Base-by-base conservation (phyloP, 2,329 filamentous ascomycete genomes). In the Alternaria rosae region DNA sequence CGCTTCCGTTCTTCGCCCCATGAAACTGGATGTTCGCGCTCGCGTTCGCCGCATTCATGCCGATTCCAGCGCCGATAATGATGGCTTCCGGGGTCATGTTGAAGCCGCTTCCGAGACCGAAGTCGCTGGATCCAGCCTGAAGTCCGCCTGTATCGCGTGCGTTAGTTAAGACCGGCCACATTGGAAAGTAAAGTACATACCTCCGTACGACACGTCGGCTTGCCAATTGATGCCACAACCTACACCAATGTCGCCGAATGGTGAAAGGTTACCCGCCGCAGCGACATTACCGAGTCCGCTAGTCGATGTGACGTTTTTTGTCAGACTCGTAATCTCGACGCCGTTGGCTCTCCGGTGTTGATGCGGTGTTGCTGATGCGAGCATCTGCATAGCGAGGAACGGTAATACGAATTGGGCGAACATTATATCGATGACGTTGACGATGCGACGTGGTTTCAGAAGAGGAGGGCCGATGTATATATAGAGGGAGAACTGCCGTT, bases 141-240 rank as follows among this genome's bases (percentile, higher is more conserved):
- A 67, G 58, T 23, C 61, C 64, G 13, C 63, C 56, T 65, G 42
- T 10, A 35, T 43, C 38, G 15, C 23, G 6, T 21, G 8, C 42
- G 53, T 57, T n/a, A 56, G 57, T n/a, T 6, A 25, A 1, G 9
- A 5, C 32, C 0, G 17, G 48, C 21, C 23, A 25, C 21, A 44
- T 35, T 30, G 32, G 4, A n/a, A 52, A 17, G 7, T 21, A 13
- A 17, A 50, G 7, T 32, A 25, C 28, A 4, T 57, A 62, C 61
- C 61, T 56, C 64, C 61, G 8, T 64, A 64, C 12, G 61, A 64
- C 2, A 50, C 43, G 12, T 56, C 54, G 13, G 42, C 30, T 32
- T 61, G 28, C 64, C 64, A 66, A 13, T 66, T 61, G 17, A 66
- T 47, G 26, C 64, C 61, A 20, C 64, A 66, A 13, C 64, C 63